A percentile compares a stretch with the other conserved stretches of the same genome.
Conservation (phyloP, 2,329 filamentous ascomycete genomes). For the Exophiala aquamarina region DNA sequence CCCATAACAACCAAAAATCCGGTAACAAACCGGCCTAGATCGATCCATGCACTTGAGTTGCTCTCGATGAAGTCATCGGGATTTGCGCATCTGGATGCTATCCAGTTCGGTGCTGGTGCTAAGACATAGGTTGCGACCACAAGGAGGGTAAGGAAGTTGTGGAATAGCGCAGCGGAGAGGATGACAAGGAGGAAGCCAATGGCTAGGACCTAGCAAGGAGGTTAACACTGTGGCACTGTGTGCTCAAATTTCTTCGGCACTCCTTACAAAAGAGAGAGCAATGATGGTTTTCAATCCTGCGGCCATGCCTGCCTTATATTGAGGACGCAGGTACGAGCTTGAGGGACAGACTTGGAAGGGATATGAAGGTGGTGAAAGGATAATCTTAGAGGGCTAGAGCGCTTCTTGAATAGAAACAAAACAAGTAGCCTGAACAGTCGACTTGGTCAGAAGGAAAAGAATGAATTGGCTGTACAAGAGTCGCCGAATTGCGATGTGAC, state of each 20-base stretch:
- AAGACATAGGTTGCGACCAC: conserved; percentile 95
- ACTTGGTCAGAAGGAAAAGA: too few species aligned
- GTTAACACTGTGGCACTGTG: too few species aligned
- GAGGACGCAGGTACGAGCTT: background rate
- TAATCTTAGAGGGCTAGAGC: too few species aligned
- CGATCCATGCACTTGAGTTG: conserved; percentile 78
- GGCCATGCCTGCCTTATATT: conserved; percentile 49
- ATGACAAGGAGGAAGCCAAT: conserved; percentile 99
- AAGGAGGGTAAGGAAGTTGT: conserved; percentile 90
- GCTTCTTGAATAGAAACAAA: too few species aligned
- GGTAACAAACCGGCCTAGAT: conserved; percentile 90
- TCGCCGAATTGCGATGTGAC: too few species aligned
- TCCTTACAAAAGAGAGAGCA: conserved; percentile 90
- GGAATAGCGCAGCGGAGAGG: conserved; percentile 91
- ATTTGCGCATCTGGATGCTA: conserved; percentile 83
- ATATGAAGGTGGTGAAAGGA: background rate
- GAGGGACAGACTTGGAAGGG: background rate
- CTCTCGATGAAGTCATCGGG: conserved; percentile 94
- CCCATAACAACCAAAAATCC: conserved; percentile 98
- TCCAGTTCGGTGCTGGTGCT: conserved; percentile 94
- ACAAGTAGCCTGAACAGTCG: too few species aligned
- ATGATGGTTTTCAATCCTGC: conserved; percentile 99
- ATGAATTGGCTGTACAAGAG: too few species aligned
- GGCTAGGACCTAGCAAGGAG: conserved; percentile 69
- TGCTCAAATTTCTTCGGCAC: too few species aligned